A percentile compares a stretch with the other conserved stretches of the same genome.
These are phyloP conservation scores for Cyclotella distinguenda DNA, from an alignment of 108 stramenopile genomes.

Conservation along the genomic window DNA sequence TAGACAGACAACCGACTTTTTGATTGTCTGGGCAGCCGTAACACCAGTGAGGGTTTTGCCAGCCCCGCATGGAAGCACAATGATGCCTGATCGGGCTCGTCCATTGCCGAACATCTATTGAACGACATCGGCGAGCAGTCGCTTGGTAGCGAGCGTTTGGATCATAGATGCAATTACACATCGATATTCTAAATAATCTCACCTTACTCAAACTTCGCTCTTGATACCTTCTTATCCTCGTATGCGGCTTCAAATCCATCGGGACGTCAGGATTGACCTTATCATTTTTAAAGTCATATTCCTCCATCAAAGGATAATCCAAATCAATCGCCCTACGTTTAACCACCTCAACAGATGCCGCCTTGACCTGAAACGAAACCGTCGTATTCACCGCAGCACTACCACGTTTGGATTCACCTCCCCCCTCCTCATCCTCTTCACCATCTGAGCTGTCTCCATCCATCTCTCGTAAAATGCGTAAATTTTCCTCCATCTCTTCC, in stretches of 20 bases:
- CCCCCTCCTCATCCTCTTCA: constrained; percentile 57
- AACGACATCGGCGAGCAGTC: neutral
- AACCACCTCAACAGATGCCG: constrained; percentile 79
- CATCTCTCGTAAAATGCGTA: constrained; percentile 73
- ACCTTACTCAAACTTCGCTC: constrained; percentile 85
- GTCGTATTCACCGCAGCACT: constrained; percentile 49
- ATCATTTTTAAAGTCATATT: constrained; percentile 98
- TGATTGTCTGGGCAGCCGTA: constrained; percentile 97
- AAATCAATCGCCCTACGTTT: constrained; percentile 89
- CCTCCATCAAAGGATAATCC: constrained; percentile 91
- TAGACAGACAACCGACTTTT: constrained; percentile 90
- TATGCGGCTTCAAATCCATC: constrained; percentile 93
- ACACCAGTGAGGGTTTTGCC: constrained; percentile 98
- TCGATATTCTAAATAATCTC: neutral
- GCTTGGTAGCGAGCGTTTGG: neutral
- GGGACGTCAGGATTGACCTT: constrained; percentile 79
- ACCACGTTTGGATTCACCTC: constrained; percentile 5
- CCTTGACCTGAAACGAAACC: constrained; percentile 75
- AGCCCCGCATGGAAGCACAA: constrained; percentile 99
- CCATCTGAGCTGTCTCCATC: constrained; percentile 78
- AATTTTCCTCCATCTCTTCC: constrained; percentile 88
- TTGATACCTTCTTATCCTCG: constrained; percentile 95
- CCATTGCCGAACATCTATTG: constrained; percentile 99
- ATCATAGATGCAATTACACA: neutral
- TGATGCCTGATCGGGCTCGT: constrained; percentile 96